Percentiles rank a stretch among this genome's conserved stretches.
Evolutionary conservation across 148 eudicot genomes (phyloP).

Genomic region (Diospyros lotus): DNA sequence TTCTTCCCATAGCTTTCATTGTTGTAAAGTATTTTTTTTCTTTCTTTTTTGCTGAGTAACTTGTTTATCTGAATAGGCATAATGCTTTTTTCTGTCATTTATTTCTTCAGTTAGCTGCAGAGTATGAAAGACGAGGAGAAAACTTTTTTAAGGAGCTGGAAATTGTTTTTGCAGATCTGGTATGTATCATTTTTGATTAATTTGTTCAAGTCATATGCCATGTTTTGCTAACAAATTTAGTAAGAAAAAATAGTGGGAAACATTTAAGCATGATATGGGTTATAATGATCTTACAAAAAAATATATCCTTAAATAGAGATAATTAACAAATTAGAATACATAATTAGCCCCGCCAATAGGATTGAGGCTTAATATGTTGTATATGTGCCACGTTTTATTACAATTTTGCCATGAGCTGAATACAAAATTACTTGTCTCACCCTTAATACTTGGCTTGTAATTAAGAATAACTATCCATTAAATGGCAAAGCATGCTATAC

Average conservation of each 20-base stretch:
- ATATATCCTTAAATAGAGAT: background rate
- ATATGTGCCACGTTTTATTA: no score
- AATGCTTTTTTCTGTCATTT: slow-evolving; percentile 10
- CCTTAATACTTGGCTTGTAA: no score
- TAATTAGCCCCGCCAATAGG: no score
- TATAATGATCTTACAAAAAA: background rate
- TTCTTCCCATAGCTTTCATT: background rate
- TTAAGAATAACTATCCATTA: no score
- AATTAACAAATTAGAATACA: background rate
- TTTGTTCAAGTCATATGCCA: background rate
- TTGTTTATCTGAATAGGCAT: background rate
- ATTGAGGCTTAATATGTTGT: no score
- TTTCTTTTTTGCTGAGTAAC: background rate
- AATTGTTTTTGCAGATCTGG: slow-evolving; percentile 88
- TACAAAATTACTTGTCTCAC: no score
- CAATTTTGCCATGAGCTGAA: no score
- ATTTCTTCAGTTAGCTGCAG: slow-evolving; percentile 65
- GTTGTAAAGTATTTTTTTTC: no score
- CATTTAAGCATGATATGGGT: background rate
- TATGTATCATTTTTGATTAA: slow-evolving; percentile 24
- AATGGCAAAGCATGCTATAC: no score
- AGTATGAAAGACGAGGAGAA: slow-evolving; percentile 70
- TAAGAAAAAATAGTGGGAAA: background rate
- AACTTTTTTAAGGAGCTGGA: slow-evolving; percentile 86
- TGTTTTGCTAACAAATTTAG: background rate